Conservation (phyloP, 371 early-diverging fungal species). For the Mortierella sp. region DNA sequence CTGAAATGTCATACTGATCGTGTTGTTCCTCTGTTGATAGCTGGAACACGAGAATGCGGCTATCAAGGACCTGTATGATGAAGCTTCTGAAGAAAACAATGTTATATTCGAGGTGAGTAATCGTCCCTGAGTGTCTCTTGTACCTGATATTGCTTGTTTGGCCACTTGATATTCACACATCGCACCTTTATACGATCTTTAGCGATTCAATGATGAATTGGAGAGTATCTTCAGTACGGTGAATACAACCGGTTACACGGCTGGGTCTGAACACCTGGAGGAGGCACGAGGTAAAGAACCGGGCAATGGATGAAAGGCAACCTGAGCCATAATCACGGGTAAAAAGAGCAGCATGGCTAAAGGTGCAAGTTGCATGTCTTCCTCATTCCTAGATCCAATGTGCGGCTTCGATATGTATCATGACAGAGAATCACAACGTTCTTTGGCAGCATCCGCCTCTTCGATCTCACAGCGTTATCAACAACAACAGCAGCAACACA, state of each 20-base stretch:
- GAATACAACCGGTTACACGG: neutral
- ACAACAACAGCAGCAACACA: neutral
- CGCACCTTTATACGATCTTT: neutral
- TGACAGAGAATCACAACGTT: too few species aligned
- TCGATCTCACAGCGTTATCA: neutral
- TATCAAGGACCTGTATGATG: slow-evolving; percentile 11
- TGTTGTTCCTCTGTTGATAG: neutral
- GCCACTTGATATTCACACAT: too few species aligned
- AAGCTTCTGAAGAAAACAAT: slow-evolving; percentile 14
- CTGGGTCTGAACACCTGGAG: too few species aligned
- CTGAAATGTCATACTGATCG: neutral
- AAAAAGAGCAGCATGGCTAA: neutral
- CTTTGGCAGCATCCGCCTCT: too few species aligned
- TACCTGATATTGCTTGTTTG: neutral
- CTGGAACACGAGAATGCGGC: slow-evolving; percentile 14
- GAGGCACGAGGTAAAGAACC: too few species aligned
- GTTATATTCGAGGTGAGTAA: slow-evolving; percentile 13
- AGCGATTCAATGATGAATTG: slow-evolving; percentile 23
- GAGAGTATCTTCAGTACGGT: slow-evolving; percentile 10
- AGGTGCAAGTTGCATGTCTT: too few species aligned
- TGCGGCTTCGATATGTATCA: too few species aligned
- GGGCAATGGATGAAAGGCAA: too few species aligned
- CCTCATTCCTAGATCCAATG: too few species aligned
- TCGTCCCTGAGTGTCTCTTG: neutral
- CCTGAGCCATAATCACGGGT: too few species aligned